Evolutionary conservation across 176 grass and related monocot species (phyloP), one percentile per base, ranked within the genome.

Genomic region (Carex scoparia): DNA sequence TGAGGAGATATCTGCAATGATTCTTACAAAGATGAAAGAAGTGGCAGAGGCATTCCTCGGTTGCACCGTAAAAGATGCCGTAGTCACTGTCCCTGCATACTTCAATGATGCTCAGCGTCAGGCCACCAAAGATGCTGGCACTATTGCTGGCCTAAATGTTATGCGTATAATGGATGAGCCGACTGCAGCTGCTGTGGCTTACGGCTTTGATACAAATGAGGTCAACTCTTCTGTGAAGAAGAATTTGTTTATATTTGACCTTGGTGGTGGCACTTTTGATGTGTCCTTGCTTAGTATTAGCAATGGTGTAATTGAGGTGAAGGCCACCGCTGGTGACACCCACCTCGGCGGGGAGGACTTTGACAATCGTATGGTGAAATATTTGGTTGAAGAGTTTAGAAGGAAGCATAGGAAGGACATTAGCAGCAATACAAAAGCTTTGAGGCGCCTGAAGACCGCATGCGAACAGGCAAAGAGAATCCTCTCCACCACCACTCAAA

Each of bases 401-500:
- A 79, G 44, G 28, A 79, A 79, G 74, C 1, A 79, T 0, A 51
- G 53, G 13, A 79, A 79, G 74, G 74, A 79, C 4, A 79, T 79
- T 7, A 79, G n/a, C 13, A 14, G 7, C 19, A 51, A 57, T 28
- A 4, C 44, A 18, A 56, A 28, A 48, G 74, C 74, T 31, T 53
- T 79, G 28, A 12, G 46, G 15, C 33, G 67, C 31, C 67, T 70
- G 8, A n/a, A 14, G 35, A 70, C 35, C 8, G 67, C 67, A 42
- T 70, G 28, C 1, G 74, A 79, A 75, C 79, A 75, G 53, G 83
- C 87, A 0, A 89, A 89, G 66, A 85, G 82, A 70, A 75, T 79
- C 16, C 83, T 89, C 23, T 89, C 83, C 8, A 78, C 83, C 7
- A 80, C 83, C 5, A 79, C 82, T 3, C 64, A 85, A 79, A 85